Evolutionary conservation across 2,329 filamentous ascomycete genomes (phyloP), one percentile per base, ranked within the genome.

Genomic region (Septoria petroselini): DNA sequence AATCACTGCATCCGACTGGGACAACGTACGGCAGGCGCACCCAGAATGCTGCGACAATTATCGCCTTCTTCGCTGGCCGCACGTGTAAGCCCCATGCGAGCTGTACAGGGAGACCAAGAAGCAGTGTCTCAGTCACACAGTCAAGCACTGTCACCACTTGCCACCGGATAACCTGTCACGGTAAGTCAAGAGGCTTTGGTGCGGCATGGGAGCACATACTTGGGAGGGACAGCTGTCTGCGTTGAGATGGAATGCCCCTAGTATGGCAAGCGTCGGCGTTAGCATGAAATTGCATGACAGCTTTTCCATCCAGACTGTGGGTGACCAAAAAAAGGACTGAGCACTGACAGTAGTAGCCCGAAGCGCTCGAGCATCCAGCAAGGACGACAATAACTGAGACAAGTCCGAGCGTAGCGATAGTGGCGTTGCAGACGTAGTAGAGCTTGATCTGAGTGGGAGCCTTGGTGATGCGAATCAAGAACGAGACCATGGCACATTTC

Each of bases 61-160:
- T 60, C 12, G 57, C 50, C 54, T 70, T 71, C 40, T 62, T 61
- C n/a, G 35, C 57, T 19, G 47, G 43, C 1, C 62, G 58, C 68
- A 70, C 69, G n/a, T 69, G 68, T n/a, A 71, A 57, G 17, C 55
- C 58, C 65, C 66, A 70, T 18, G 70, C 62, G 3, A 70, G 62
- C 11, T 67, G 62, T 18, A 68, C 39, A 6, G 63, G 64, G 18
- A 70, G 48, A 8, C 49, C 58, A 12, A 71, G 53, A 11, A 70
- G 54, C 4, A 63, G 11, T 6, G 63, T 30, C 50, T 70, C 68
- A 8, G 66, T 70, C 5, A 65, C 48, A 34, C 71, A 58, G 52
- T 74, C 71, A 23, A 73, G 62, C 1, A 59, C 67, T 7, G 70
- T 70, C 47, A 72, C 64, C 2, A 64, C 55, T 55, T 68, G 65